Base-by-base conservation (phyloP, 148 eudicot species). In the Camellia japonica region DNA sequence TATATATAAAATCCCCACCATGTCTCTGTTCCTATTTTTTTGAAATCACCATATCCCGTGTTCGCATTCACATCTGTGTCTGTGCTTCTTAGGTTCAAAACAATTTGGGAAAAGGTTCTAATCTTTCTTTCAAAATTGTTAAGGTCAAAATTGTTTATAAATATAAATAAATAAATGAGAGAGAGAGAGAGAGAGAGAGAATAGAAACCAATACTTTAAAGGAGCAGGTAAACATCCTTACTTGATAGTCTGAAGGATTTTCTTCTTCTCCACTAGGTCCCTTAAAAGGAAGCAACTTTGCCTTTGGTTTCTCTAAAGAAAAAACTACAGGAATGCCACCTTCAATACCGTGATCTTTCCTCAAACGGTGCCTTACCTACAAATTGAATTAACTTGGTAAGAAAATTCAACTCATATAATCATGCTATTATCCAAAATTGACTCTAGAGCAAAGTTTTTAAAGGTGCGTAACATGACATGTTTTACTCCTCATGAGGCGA, bases 301-400 rank as follows among this genome's bases (percentile, higher is more conserved):
- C 99, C 87, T 91, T 96, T 38, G 99, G 99, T 83, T 93, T 96
- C 85, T 96, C 99, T 76, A 96, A 85, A 14, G 99, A 96, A 82
- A 96, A 93, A 82, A 96, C 97, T 43, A 96, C 98, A 79, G 99
- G 98, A 80, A 96, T 90, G 78, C 99, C 99, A 78, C 98, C 98
- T 87, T 96, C 99, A 84, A 96, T 96, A 62, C 98, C 98, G 86
- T 92, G 80, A 41, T 96, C 98, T 89, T 86, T 92, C 85, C 90
- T 87, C 80, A 96, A 76, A 51, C 97, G 97, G 63, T 93, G 90
- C 77, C 99, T 88, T 30, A 96, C 99, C 99, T 96, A 88, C 80
- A 81, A 78, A 88, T 78, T 11, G 83, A 23, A 76, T 54, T n/a
- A 56, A 56, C 58, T 68, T 61, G 56, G 30, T 7, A 49, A 58